A percentile compares a stretch with the other conserved stretches of the same genome.
phyloP scores from a whole-genome alignment of 306 rosid species.

The Quercus aquifolioides region DNA sequence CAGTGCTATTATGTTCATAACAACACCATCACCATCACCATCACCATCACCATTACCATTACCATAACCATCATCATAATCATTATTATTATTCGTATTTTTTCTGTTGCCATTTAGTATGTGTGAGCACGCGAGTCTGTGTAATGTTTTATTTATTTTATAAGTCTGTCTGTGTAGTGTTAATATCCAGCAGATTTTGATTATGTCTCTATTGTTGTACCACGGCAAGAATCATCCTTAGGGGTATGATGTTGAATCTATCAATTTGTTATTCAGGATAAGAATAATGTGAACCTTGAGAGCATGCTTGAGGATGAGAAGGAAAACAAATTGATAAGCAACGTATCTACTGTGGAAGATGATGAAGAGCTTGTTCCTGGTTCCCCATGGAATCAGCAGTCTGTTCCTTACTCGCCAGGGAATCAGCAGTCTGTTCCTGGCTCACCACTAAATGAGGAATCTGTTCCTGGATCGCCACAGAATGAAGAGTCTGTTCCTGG shows the following conservation, averaged over 20 bases:
- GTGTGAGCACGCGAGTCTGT: conserved; percentile 10
- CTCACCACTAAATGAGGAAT: conserved; percentile 12
- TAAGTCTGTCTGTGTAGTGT: no score
- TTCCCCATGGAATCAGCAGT: conserved; percentile 19
- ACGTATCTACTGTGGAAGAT: conserved; percentile 20
- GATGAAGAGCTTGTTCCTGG: conserved; percentile 34
- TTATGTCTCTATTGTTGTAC: neutral
- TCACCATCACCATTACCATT: no score
- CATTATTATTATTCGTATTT: neutral
- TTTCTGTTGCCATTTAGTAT: conserved; percentile 1
- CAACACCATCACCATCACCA: no score
- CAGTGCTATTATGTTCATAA: neutral
- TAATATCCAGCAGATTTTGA: conserved; percentile 13
- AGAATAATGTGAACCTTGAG: conserved; percentile 35
- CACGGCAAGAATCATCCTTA: neutral
- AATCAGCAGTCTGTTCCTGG: conserved; percentile 18
- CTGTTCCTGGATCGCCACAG: neutral
- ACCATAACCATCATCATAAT: no score
- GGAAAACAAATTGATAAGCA: conserved; percentile 32
- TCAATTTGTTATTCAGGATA: conserved; percentile 45
- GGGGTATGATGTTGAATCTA: conserved; percentile 19
- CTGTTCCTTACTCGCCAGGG: conserved; percentile 25
- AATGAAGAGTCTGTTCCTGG: neutral
- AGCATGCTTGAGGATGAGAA: conserved; percentile 34
- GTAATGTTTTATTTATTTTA: neutral